phyloP scores from a whole-genome alignment of 257 asterid species.

The Solanum chiquidenum region DNA sequence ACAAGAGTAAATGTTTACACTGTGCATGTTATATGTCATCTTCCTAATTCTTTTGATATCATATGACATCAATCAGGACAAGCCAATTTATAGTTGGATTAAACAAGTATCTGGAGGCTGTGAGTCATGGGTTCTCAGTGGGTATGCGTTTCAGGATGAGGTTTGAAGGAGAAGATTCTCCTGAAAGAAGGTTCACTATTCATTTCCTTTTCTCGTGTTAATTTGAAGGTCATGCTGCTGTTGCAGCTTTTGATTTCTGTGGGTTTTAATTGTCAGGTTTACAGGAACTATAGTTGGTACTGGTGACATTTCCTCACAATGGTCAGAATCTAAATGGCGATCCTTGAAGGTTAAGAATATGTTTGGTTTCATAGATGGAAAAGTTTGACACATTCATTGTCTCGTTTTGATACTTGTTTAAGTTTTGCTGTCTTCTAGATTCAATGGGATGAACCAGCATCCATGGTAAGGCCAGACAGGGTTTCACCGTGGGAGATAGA shows the following conservation, averaged over 20 bases:
- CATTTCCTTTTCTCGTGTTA: background rate
- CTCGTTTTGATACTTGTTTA: background rate
- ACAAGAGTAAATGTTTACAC: background rate
- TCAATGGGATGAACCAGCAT: constrained; percentile 75
- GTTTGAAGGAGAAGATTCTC: constrained; percentile 84
- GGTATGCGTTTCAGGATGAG: constrained; percentile 84
- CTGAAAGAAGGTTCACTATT: constrained; percentile 47
- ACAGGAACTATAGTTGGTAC: constrained; percentile 75
- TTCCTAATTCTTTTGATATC: background rate
- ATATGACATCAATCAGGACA: constrained; percentile 30
- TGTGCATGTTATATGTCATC: background rate
- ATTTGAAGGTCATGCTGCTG: background rate
- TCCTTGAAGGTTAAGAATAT: constrained; percentile 51
- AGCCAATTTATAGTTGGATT: constrained; percentile 67
- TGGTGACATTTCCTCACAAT: constrained; percentile 52
- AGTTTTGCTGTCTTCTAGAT: constrained; percentile 23
- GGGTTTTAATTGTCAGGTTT: constrained; percentile 33
- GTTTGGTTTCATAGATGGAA: background rate
- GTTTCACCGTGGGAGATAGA: constrained; percentile 85
- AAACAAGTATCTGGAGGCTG: constrained; percentile 63
- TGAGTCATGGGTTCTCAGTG: constrained; percentile 35
- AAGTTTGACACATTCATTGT: background rate
- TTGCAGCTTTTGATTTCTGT: background rate
- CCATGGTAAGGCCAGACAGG: constrained; percentile 48
- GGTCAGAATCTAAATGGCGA: constrained; percentile 78